Conservation (phyloP, 2,329 filamentous ascomycete genomes). For the Raffaelea ambrosiae region DNA sequence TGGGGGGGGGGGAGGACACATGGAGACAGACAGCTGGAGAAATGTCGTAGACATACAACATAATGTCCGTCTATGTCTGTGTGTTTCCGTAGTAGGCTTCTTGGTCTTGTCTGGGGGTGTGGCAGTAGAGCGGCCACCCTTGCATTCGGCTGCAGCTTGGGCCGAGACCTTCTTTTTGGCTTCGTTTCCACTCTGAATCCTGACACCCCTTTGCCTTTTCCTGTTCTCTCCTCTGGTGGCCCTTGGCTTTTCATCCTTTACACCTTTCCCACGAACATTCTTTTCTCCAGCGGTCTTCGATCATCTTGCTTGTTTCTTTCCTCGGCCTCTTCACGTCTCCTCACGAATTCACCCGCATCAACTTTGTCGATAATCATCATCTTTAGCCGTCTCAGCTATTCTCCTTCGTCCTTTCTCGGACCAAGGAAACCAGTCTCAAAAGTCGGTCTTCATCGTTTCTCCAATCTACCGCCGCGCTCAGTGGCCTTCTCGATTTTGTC, state of each 20-base stretch:
- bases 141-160: no score
- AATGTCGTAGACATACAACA: no score
- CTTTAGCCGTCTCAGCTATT: constrained; percentile 1
- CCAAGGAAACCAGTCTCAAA: constrained; percentile 1
- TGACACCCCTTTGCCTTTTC: not conserved
- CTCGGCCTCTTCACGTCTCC: constrained; percentile 4
- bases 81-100: no score
- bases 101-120: no score
- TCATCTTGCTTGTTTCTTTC: constrained; percentile 2
- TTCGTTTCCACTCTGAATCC: not conserved
- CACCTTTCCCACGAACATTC: constrained; percentile 3
- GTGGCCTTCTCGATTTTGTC: no score
- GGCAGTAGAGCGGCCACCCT: no score
- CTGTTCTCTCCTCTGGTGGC: no score
- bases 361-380: not conserved
- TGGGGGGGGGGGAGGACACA: no score
- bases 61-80: no score
- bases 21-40: no score
- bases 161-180: not conserved
- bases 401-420: constrained; percentile 5
- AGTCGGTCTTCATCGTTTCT: constrained; percentile 5
- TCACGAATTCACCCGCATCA: constrained; percentile 20
- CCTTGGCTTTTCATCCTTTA: no score
- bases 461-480: not conserved
- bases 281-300: no score